Conservation (phyloP, 345 rosid genomes). For the Rhizophora mangle region DNA sequence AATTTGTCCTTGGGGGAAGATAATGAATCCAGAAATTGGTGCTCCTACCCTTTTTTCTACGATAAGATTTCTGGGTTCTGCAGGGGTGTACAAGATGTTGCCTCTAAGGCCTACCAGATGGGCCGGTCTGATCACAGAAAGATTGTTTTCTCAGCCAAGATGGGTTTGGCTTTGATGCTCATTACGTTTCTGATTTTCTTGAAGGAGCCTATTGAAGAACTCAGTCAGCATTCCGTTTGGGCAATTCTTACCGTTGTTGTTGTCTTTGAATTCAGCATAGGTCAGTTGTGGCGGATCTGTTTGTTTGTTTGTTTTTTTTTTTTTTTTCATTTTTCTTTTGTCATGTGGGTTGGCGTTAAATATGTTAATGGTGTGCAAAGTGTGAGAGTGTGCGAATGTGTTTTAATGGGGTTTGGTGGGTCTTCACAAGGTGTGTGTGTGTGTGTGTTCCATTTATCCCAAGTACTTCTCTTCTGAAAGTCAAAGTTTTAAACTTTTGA, state of each 20-base stretch:
- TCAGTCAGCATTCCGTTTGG: conserved; percentile 75
- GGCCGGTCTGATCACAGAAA: conserved; percentile 87
- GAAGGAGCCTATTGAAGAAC: conserved; percentile 55
- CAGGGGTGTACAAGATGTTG: conserved; percentile 34
- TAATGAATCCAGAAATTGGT: conserved; percentile 15
- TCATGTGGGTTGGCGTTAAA: not conserved
- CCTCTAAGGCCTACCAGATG: conserved; percentile 53
- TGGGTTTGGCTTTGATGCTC: conserved; percentile 71
- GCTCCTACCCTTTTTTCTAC: conserved; percentile 29
- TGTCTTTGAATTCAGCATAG: conserved; percentile 92
- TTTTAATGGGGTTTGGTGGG: not conserved
- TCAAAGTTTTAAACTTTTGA: not conserved
- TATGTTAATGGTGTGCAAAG: not conserved
- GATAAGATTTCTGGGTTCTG: conserved; percentile 31
- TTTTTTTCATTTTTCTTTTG: not conserved
- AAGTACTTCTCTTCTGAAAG: not conserved
- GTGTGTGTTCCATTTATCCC: not conserved
- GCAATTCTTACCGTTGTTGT: conserved; percentile 91
- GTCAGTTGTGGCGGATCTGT: conserved; percentile 25
- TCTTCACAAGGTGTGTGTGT: no score
- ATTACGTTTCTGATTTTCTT: conserved; percentile 66
- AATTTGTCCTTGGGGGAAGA: conserved; percentile 28
- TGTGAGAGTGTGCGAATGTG: not conserved
- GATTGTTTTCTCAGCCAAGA: conserved; percentile 78
- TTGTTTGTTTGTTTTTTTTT: not conserved